Conservation (phyloP, 768 basidiomycete genomes). For the Podaxis mareebaensis region DNA sequence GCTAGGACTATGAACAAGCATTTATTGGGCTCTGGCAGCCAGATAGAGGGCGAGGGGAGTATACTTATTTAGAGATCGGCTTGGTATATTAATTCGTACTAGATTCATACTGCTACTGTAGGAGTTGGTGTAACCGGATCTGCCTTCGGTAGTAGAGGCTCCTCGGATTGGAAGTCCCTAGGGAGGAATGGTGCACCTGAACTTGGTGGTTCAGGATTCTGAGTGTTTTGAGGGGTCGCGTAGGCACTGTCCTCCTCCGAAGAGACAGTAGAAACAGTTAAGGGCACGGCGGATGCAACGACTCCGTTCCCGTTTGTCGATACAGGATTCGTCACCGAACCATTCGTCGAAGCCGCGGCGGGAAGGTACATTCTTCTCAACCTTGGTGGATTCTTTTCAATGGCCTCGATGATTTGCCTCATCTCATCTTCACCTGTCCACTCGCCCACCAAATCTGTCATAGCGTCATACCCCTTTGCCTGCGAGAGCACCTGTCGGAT, state of each 20-base stretch:
- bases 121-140: slow-evolving; percentile 47
- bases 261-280: neutral
- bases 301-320: slow-evolving; percentile 24
- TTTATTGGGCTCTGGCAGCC: no score
- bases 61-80: neutral
- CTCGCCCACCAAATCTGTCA: slow-evolving; percentile 49
- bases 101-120: slow-evolving; percentile 2
- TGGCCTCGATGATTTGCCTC: slow-evolving; percentile 48
- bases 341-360: slow-evolving; percentile 18
- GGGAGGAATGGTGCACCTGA: slow-evolving; percentile 52
- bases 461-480: slow-evolving; percentile 62
- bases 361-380: slow-evolving; percentile 35
- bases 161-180: slow-evolving; percentile 33
- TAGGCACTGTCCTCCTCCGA: slow-evolving; percentile 6
- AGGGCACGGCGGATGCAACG: neutral
- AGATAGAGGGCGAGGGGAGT: no score
- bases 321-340: slow-evolving; percentile 24
- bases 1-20: no score
- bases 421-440: slow-evolving; percentile 69
- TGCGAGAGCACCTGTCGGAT: slow-evolving; percentile 53
- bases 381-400: slow-evolving; percentile 46
- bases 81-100: neutral
- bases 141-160: slow-evolving; percentile 41
- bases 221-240: slow-evolving; percentile 52
- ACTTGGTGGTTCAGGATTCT: slow-evolving; percentile 59